Conservation (phyloP, 345 rosid genomes). For the Acer yangbiense region DNA sequence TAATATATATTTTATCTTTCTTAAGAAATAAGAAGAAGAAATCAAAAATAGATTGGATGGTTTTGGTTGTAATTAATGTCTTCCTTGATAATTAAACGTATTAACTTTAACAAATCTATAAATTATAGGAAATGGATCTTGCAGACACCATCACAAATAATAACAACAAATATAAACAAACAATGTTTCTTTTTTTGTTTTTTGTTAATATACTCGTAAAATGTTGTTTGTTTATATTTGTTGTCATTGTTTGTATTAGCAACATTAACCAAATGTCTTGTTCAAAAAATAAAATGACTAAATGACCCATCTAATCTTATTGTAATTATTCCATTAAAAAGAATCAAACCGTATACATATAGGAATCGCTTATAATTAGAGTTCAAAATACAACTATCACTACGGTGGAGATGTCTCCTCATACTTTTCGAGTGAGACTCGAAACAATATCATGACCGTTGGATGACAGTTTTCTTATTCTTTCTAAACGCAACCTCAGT, state of each 20-base stretch:
- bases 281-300: not conserved
- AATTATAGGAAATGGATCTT: no score
- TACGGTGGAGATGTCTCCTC: no score
- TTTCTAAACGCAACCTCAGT: conserved; percentile 81
- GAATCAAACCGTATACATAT: no score
- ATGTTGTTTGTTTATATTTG: not conserved
- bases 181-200: no score
- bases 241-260: not conserved
- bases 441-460: conserved; percentile 4
- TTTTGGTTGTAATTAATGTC: not conserved
- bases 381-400: no score
- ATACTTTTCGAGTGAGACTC: no score
- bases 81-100: not conserved
- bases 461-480: conserved; percentile 41
- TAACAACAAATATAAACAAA: not conserved
- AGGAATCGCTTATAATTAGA: no score
- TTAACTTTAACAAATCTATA: not conserved
- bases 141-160: not conserved
- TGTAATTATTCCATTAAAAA: no score
- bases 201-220: no score
- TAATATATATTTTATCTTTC: no score
- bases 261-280: not conserved
- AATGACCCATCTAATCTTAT: not conserved
- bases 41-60: not conserved
- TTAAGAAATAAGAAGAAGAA: no score